Evolutionary conservation across 345 rosid species (phyloP).

Genomic region (Acer yangbiense): DNA sequence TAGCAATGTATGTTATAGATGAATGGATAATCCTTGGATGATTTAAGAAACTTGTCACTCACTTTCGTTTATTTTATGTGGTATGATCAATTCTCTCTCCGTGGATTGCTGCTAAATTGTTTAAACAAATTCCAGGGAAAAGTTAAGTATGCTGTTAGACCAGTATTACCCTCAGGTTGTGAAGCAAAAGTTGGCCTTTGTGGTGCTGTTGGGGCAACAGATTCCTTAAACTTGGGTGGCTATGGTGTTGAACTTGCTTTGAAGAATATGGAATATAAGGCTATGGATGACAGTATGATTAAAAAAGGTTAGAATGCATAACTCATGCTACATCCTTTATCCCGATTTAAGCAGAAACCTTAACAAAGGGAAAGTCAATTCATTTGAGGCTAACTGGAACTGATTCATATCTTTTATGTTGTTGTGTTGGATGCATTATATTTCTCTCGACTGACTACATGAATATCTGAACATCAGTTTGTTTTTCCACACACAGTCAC

Average conservation of each 20-base stretch:
- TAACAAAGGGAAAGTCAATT: not conserved
- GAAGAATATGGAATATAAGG: slow-evolving; percentile 99
- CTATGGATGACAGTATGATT: slow-evolving; percentile 92
- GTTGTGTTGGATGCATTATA: not conserved
- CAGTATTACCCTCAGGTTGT: slow-evolving; percentile 90
- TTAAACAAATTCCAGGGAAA: slow-evolving; percentile 61
- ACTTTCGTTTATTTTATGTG: not conserved
- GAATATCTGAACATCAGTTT: not conserved
- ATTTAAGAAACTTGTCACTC: not conserved
- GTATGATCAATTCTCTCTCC: slow-evolving; percentile 2
- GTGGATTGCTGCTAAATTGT: slow-evolving; percentile 24
- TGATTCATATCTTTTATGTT: not conserved
- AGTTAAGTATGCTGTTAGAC: slow-evolving; percentile 86
- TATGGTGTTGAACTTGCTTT: slow-evolving; percentile 98
- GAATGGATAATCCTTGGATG: not conserved
- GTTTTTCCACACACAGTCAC: not conserved
- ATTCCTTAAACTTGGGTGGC: slow-evolving; percentile 85
- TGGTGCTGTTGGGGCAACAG: slow-evolving; percentile 84
- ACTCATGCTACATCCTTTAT: not conserved
- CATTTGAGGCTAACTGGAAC: not conserved
- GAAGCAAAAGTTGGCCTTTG: slow-evolving; percentile 70
- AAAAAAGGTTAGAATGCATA: slow-evolving; percentile 69
- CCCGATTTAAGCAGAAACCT: slow-evolving; percentile 7
- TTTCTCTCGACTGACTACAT: not conserved
- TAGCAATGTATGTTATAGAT: not conserved